Percentiles rank a stretch among this genome's conserved stretches.
These are phyloP conservation scores for Talaromyces liani DNA, from an alignment of 495 filamentous ascomycete genomes.

Conservation along the genomic window DNA sequence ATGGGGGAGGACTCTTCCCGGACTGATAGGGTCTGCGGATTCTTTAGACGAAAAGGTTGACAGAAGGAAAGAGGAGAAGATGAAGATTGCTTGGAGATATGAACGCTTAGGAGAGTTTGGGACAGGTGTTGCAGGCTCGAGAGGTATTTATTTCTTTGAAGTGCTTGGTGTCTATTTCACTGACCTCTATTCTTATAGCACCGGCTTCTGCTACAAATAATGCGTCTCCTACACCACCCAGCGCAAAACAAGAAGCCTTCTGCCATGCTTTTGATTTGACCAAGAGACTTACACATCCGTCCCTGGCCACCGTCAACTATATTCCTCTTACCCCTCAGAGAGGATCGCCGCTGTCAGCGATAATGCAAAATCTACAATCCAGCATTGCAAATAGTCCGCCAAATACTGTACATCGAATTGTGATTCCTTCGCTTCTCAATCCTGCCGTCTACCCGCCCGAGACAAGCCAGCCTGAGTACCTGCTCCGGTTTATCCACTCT, in stretches of 20 bases:
- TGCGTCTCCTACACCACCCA: conserved; percentile 14
- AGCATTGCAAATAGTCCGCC: conserved; percentile 51
- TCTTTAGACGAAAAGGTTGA: conserved; percentile 30
- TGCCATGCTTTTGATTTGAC: conserved; percentile 88
- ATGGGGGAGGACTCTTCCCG: conserved; percentile 81
- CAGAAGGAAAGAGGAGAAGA: conserved; percentile 55
- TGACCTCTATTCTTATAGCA: conserved; percentile 14
- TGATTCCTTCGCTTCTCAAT: conserved; percentile 76
- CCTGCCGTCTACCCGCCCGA: conserved; percentile 71
- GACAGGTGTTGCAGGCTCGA: conserved; percentile 40
- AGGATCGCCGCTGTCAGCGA: conserved; percentile 55
- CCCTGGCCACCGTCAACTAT: conserved; percentile 47
- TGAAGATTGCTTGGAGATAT: conserved; percentile 99
- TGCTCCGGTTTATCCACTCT: conserved; percentile 79
- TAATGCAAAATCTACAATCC: conserved; percentile 53
- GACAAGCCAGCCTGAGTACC: conserved; percentile 55
- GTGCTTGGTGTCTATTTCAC: neutral
- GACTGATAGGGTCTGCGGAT: conserved; percentile 47
- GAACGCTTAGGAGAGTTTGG: conserved; percentile 70
- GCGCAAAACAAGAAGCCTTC: conserved; percentile 42
- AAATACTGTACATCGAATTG: conserved; percentile 65
- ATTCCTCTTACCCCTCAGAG: conserved; percentile 43
- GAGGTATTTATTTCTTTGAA: conserved; percentile 33
- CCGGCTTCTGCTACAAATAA: conserved; percentile 21
- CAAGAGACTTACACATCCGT: conserved; percentile 64